Evolutionary conservation across 192 early-diverging fungal genomes (phyloP), one percentile per base, ranked within the genome.

Genomic region (Backusella westeae): DNA sequence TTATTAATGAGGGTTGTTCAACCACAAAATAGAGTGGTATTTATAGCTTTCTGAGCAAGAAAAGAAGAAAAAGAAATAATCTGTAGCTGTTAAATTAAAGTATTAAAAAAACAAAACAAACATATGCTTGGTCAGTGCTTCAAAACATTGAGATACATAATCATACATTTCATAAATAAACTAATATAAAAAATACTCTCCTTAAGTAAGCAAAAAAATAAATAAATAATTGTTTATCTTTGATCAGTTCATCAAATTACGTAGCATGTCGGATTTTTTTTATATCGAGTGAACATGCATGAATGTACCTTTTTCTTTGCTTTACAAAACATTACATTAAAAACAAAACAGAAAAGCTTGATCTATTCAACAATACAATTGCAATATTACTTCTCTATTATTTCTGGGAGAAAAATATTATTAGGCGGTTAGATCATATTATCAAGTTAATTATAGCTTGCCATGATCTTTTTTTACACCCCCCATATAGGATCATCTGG

Each of bases 101-200:
- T 63, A 63, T 63, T 63, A 63, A 63, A 63, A 63, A 63, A 63
- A 32, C 23, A 63, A 63, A 63, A 63, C 56, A 63, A 63, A 63
- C 56, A 63, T 63, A 63, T 63, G 56, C 56, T 29, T 63, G 56
- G 56, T 63, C 56, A 63, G 56, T 63, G 56, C 56, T 63, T 63
- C 56, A 63, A 63, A 63, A 63, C 56, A 63, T 63, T 63, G 56
- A 63, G 21, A 63, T 63, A 63, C 56, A 63, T 63, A 63, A 63
- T 63, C 29, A 12, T 63, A 63, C 56, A 63, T 63, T 26, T 63
- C 26, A 63, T 63, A 63, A 63, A 63, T 63, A 63, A 63, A 63
- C 23, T 63, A 63, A 63, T 63, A 63, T 63, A 6, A 63, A 63
- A 63, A 63, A 63, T 29, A 29, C 23, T 14, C 56, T 63, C 56